These are phyloP conservation scores for sorghum (Sorghum bicolor) DNA, from an alignment of 176 grass and related monocot species.

Conservation along the genomic window Sorghum_bicolor_NCBIv3 NC_012879.2:57091001-57091500, in stretches of 20 bases:
- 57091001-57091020: conserved; percentile 27
- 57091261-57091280: background rate
- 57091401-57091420: background rate
- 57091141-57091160: background rate
- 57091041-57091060: conserved; percentile 51
- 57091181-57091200: conserved; percentile 19
- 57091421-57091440: background rate
- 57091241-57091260: background rate
- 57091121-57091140: conserved; percentile 21
- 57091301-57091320: background rate
- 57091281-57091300: conserved; percentile 17
- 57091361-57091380: conserved; percentile 28
- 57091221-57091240: too few relatives aligned
- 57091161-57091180: background rate
- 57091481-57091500: background rate
- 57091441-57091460: background rate
- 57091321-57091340: too few relatives aligned
- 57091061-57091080: conserved; percentile 26
- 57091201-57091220: background rate
- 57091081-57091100: conserved; percentile 37
- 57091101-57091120: conserved; percentile 32
- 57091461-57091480: background rate
- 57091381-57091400: conserved; percentile 37
- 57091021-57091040: conserved; percentile 34
- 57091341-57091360: background rate